Percentiles rank a stretch among this genome's conserved stretches.
phyloP scores from a whole-genome alignment of 2,329 filamentous ascomycete genomes.

The Colletotrichum sp. region DNA sequence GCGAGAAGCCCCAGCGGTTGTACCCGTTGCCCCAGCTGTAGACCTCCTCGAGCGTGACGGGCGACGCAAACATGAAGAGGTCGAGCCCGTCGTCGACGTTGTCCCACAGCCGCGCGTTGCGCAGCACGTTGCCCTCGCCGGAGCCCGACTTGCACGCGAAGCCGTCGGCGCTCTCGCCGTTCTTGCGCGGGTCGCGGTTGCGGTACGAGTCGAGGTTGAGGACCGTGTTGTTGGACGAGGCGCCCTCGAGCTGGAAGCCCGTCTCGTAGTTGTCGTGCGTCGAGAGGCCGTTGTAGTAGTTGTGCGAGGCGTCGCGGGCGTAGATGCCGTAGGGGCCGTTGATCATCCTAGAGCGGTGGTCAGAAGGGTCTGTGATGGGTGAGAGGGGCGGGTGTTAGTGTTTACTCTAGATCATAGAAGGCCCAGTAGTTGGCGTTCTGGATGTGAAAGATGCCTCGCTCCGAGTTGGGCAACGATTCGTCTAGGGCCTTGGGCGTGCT shows the following conservation, averaged over 20 bases:
- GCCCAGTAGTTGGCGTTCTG: slow-evolving; percentile 48
- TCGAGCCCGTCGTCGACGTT: slow-evolving; percentile 55
- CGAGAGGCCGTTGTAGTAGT: slow-evolving; percentile 34
- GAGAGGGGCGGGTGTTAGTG: background rate
- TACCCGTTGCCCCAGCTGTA: slow-evolving; percentile 50
- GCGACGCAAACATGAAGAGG: slow-evolving; percentile 43
- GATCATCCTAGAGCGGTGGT: slow-evolving; percentile 24
- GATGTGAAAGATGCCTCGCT: slow-evolving; percentile 50
- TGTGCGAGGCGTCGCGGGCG: slow-evolving; percentile 34
- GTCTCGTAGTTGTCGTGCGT: slow-evolving; percentile 40
- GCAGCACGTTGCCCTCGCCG: slow-evolving; percentile 48
- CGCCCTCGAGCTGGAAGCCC: slow-evolving; percentile 36
- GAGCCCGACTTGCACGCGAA: slow-evolving; percentile 50
- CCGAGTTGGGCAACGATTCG: slow-evolving; percentile 38
- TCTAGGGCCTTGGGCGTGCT: slow-evolving; percentile 44
- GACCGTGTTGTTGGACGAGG: slow-evolving; percentile 37
- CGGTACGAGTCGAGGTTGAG: slow-evolving; percentile 44
- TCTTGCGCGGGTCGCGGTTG: slow-evolving; percentile 51
- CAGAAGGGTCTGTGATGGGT: background rate
- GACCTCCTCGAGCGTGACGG: slow-evolving; percentile 45
- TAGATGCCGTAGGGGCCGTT: slow-evolving; percentile 39
- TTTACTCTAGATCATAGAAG: slow-evolving; percentile 40
- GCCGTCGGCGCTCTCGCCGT: slow-evolving; percentile 52
- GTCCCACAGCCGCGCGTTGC: slow-evolving; percentile 49
- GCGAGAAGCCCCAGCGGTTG: slow-evolving; percentile 44